Conservation (phyloP, 192 early-diverging fungal genomes). For the Entomortierella lignicola region DNA sequence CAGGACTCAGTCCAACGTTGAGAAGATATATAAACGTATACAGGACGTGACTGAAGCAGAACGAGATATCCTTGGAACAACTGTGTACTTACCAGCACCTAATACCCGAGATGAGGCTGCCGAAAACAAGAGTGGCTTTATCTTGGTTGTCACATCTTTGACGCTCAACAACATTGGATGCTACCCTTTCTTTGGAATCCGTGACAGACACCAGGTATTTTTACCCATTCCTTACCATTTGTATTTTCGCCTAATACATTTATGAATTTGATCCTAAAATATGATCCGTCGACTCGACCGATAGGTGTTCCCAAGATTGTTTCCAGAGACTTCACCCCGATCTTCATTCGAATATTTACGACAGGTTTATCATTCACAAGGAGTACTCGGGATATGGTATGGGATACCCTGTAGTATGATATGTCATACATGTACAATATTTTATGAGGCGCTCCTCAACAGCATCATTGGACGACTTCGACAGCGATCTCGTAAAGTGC, state of each 20-base stretch:
- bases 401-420: slow-evolving; percentile 55
- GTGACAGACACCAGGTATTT: slow-evolving; percentile 43
- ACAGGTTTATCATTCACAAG: slow-evolving; percentile 45
- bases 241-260: too few species aligned
- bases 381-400: slow-evolving; percentile 52
- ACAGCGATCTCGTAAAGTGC: slow-evolving; percentile 34
- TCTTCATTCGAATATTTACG: slow-evolving; percentile 47
- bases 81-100: slow-evolving; percentile 32
- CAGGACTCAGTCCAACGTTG: slow-evolving; percentile 2
- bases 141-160: slow-evolving; percentile 50
- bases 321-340: slow-evolving; percentile 46
- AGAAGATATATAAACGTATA: slow-evolving; percentile 20
- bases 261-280: too few species aligned
- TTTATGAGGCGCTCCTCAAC: slow-evolving; percentile 53
- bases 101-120: slow-evolving; percentile 34
- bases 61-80: slow-evolving; percentile 40
- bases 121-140: slow-evolving; percentile 47
- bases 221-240: neutral
- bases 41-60: slow-evolving; percentile 27
- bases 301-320: slow-evolving; percentile 44
- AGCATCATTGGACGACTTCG: slow-evolving; percentile 42
- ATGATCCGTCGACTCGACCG: too few species aligned
- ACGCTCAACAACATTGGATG: slow-evolving; percentile 54
- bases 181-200: slow-evolving; percentile 51
- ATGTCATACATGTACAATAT: slow-evolving; percentile 53